Evolutionary conservation across 148 eudicot genomes (phyloP), one percentile per base, ranked within the genome.

Genomic region (Nepenthes gracilis): DNA sequence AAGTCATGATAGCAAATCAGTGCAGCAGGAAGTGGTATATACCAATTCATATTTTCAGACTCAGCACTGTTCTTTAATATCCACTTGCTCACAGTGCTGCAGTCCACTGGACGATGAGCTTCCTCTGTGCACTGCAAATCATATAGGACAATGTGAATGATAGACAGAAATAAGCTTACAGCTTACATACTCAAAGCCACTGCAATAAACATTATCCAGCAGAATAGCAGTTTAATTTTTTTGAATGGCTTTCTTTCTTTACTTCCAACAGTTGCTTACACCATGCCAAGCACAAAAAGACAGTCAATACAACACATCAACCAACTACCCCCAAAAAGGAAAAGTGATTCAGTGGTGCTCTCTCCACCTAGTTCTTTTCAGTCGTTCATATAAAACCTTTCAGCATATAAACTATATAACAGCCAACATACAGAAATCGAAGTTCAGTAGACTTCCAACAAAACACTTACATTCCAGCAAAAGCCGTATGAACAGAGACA

Each of bases 21-120:
- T 23, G 23, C 23, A 23, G 23, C 23, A 23, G 23, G 23, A 23
- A 23, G 23, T 23, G 23, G 23, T 23, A 23, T 23, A 10, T 80
- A 84, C 89, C 97, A 87, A 3, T 72, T 79, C 70, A 67, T 73
- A 59, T 80, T 80, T 37, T 74, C 83, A 9, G 86, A 73, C 58
- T 86, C 91, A 2, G 69, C 70, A 34, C 56, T 60, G 32, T 64
- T 74, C 61, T 85, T 81, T 35, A 67, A 43, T 43, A 62, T 62
- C 97, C 97, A 90, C 61, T 73, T 68, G 13, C 64, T 70, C 68
- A 76, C 84, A 6, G 81, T 76, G 58, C 47, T 69, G 63, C 97
- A 90, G 64, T 81, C 83, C 49, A 87, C 80, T 15, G 97, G 97
- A 5, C 84, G 70, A 64, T 87, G 97, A 36, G 71, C 81, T 70